Evolutionary conservation across 31 red algal genomes (phyloP).

Genomic region (Endocladia muricata): DNA sequence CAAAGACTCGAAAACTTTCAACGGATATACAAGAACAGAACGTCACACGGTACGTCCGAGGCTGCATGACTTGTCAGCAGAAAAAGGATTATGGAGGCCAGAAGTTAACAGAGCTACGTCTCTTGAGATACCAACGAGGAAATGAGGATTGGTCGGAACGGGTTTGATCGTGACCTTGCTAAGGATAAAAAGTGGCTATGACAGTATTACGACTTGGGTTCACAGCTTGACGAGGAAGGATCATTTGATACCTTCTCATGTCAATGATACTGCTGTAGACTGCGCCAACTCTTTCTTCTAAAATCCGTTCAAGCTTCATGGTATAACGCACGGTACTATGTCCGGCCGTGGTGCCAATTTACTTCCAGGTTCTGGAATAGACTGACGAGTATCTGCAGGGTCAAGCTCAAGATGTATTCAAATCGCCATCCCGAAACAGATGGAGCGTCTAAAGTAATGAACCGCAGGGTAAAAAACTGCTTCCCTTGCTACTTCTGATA

Average conservation of each 20-base stretch:
- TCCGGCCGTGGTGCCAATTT: neutral
- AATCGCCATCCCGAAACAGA: neutral
- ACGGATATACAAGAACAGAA: neutral
- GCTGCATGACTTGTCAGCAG: too few species aligned
- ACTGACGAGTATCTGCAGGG: neutral
- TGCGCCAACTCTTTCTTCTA: neutral
- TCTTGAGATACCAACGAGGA: neutral
- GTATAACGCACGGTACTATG: neutral
- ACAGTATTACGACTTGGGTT: neutral
- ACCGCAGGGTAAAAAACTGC: neutral
- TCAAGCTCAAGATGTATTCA: neutral
- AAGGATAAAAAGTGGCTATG: neutral
- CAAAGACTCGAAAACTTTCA: neutral
- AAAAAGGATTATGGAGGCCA: too few species aligned
- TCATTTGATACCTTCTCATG: constrained; percentile 1
- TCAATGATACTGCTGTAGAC: neutral
- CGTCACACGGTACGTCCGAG: too few species aligned
- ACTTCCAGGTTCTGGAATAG: neutral
- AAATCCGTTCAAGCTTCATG: neutral
- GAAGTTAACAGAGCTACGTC: too few species aligned
- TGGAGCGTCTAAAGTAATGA: neutral
- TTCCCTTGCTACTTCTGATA: neutral
- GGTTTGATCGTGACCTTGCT: neutral
- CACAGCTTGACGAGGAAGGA: neutral
- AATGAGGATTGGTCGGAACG: neutral